phyloP scores from a whole-genome alignment of 129 eudicot species.

The Pulicaria dysenterica region DNA sequence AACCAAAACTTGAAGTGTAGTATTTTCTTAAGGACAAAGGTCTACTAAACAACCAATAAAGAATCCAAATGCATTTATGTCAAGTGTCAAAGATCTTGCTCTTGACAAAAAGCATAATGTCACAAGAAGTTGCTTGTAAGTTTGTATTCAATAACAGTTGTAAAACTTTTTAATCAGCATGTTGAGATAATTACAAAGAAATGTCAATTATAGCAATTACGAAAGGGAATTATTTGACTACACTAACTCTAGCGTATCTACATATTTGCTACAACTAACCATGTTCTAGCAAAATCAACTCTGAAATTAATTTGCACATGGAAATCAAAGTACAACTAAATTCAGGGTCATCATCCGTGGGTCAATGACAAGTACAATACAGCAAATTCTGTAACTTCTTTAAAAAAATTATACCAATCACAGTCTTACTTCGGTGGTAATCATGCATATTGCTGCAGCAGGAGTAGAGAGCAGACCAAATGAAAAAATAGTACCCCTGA shows the following conservation, averaged over 20 bases:
- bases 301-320: not conserved
- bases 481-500: slow-evolving; percentile 66
- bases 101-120: not conserved
- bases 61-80: not conserved
- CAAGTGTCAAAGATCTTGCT: too few relatives aligned
- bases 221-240: slow-evolving; percentile 9
- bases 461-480: slow-evolving; percentile 57
- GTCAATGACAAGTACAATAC: not conserved
- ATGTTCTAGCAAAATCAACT: slow-evolving; percentile 14
- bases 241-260: slow-evolving; percentile 12
- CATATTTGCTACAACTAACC: not conserved
- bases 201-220: slow-evolving; percentile 8
- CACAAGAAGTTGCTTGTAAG: not conserved
- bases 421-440: slow-evolving; percentile 56
- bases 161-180: slow-evolving; percentile 15
- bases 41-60: not conserved
- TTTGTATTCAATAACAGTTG: not conserved
- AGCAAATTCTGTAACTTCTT: not conserved
- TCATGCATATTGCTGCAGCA: slow-evolving; percentile 58
- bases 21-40: not conserved
- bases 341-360: too few relatives aligned
- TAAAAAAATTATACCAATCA: not conserved
- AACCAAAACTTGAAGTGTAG: too few relatives aligned
- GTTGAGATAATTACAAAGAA: slow-evolving; percentile 1
- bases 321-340: too few relatives aligned